Conservation (phyloP, 2,329 filamentous ascomycete genomes). For the Laburnicola sp. region DNA sequence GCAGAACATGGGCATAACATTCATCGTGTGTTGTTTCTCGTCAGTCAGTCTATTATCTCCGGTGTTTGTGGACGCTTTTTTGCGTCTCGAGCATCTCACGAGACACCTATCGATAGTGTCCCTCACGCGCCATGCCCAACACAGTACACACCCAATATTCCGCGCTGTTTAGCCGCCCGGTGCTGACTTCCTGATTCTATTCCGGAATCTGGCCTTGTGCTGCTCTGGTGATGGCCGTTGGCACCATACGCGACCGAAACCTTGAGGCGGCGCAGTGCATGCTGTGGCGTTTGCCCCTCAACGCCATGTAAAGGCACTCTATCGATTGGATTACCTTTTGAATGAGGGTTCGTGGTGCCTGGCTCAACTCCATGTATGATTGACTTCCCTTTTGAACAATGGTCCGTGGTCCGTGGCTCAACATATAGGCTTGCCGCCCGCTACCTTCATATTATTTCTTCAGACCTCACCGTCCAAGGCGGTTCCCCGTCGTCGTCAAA, state of each 20-base stretch:
- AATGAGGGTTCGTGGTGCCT: too few species aligned
- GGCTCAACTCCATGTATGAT: too few species aligned
- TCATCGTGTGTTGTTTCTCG: not conserved
- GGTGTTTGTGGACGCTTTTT: not conserved
- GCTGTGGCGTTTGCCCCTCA: not conserved
- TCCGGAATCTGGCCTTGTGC: too few species aligned
- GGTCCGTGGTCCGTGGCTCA: too few species aligned
- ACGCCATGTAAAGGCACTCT: not conserved
- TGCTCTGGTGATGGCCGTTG: too few species aligned
- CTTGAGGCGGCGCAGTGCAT: not conserved
- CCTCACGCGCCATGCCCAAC: constrained; percentile 8
- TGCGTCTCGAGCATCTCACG: not conserved
- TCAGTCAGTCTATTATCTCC: not conserved
- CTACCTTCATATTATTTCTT: not conserved
- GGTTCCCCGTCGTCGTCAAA: constrained; percentile 75
- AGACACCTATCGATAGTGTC: constrained; percentile 5
- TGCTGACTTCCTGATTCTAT: not conserved
- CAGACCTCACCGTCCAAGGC: constrained; percentile 53
- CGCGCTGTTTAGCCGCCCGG: not conserved
- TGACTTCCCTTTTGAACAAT: too few species aligned
- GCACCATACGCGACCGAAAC: not conserved
- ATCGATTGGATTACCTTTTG: too few species aligned
- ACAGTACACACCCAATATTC: constrained; percentile 16
- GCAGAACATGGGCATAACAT: not conserved
- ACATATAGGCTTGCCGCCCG: too few species aligned